Base-by-base conservation (phyloP, 2,329 filamentous ascomycete species). In the Penicillium glabrum region DNA sequence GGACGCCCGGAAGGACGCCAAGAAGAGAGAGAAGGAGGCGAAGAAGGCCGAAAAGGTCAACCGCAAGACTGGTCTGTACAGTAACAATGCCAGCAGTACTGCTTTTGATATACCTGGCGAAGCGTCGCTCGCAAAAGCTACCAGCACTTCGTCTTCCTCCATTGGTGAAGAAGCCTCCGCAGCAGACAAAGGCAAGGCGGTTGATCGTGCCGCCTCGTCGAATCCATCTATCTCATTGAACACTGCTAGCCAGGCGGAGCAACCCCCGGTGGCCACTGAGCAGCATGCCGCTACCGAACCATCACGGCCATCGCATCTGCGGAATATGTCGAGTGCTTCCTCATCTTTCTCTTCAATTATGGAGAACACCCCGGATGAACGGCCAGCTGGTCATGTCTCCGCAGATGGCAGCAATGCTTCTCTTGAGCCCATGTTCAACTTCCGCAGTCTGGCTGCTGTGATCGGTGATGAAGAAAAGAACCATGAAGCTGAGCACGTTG, bases 341-440 rank as follows among this genome's bases (percentile, higher is more conserved):
- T 96, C 92, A 0, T 84, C 89, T 0, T 86, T 87, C 9, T 96
- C 92, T 0, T 96, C 91, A 0, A 80, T 88, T 13, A 80, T 86
- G 0, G 91, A 93, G 50, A 90, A 88, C 31, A 68, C 66, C 11
- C 57, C 72, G 1, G 72, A 72, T 3, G 75, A 77, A 23, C 69
- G 69, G 21, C 51, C 65, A 3, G 78, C 81, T 1, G 78, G 80
- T 1, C 83, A 79, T 29, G 82, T 79, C 46, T 80, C 79, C 1
- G 78, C 81, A 5, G 79, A 81, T 14, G 76, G 76, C 62, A 76
- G 75, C 6, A 82, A 79, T 53, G 67, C 79, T 5, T 81, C 82
- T 46, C 77, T 82, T 0, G 93, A 97, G 69, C 86, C 91, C 3
- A 86, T 96, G 84, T 95, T 96, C 75, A 97, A 96, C 72, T 97